Conservation (phyloP, 306 rosid genomes). For the Mimosa bimucronata region DNA sequence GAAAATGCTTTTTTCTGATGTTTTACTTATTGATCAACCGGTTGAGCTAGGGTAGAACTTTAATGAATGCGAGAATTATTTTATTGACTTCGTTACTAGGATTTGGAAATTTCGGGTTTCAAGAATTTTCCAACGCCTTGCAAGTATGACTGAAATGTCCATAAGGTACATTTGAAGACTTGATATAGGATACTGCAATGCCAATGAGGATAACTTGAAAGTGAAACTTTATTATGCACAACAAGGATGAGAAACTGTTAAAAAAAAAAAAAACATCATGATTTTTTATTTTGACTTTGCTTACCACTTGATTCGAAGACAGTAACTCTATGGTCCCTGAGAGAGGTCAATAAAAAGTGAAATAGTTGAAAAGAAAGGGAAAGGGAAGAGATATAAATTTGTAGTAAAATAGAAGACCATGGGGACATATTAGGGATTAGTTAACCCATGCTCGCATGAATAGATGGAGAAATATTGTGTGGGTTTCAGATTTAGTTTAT, state of each 20-base stretch:
- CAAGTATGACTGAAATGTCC: background rate
- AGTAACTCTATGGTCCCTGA: too few species aligned
- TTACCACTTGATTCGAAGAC: too few species aligned
- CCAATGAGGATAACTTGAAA: background rate
- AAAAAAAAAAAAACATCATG: background rate
- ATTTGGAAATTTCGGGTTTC: background rate
- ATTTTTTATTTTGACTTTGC: background rate
- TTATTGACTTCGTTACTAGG: background rate
- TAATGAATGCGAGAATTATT: background rate
- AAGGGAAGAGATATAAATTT: background rate
- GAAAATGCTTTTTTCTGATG: background rate
- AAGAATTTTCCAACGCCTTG: background rate
- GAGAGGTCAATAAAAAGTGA: background rate
- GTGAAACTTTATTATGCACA: background rate
- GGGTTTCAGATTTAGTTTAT: background rate
- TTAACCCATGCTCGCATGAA: background rate
- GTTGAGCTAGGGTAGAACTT: background rate
- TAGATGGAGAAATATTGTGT: background rate
- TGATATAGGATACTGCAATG: constrained; percentile 7
- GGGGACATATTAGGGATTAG: background rate
- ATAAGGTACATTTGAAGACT: background rate
- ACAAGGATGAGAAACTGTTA: background rate
- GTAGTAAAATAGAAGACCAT: background rate
- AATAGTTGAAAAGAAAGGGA: background rate
- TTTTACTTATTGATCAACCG: background rate